Percentiles rank a stretch among this genome's conserved stretches.
phyloP scores from a whole-genome alignment of 305 asterid species.

The Fraxinus angustifolia region DNA sequence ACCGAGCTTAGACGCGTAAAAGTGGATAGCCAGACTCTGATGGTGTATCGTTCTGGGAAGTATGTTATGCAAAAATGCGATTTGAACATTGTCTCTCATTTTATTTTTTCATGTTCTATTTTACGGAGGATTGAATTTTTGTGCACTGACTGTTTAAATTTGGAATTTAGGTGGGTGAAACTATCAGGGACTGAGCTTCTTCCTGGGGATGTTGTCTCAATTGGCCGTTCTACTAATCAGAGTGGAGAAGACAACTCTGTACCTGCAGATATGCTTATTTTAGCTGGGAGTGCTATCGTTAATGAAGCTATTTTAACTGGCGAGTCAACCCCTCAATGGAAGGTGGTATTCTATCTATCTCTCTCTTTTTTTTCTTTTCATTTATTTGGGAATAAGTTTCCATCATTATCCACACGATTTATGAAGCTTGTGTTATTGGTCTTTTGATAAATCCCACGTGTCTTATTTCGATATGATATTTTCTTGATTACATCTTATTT shows the following conservation, averaged over 20 bases:
- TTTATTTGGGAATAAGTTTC: background rate
- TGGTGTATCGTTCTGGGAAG: slow-evolving; percentile 97
- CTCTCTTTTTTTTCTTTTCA: background rate
- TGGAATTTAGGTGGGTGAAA: slow-evolving; percentile 72
- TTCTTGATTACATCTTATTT: background rate
- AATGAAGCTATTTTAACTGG: slow-evolving; percentile 98
- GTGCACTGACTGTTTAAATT: slow-evolving; percentile 20
- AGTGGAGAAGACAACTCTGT: slow-evolving; percentile 92
- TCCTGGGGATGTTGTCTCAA: slow-evolving; percentile 92
- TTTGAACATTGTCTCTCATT: background rate
- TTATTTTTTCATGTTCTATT: slow-evolving; percentile 11
- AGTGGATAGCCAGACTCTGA: slow-evolving; percentile 82
- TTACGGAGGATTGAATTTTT: slow-evolving; percentile 16
- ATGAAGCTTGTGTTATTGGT: background rate
- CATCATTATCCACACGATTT: background rate
- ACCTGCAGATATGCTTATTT: slow-evolving; percentile 96
- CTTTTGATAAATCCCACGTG: background rate
- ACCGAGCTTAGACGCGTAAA: slow-evolving; percentile 92
- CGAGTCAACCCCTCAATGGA: slow-evolving; percentile 98
- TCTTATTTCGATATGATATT: background rate
- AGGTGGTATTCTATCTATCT: slow-evolving; percentile 44
- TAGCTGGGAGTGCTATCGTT: slow-evolving; percentile 95
- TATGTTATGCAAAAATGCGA: slow-evolving; percentile 36
- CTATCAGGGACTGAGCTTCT: slow-evolving; percentile 88
- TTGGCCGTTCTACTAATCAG: slow-evolving; percentile 82